Base-by-base conservation (phyloP, 192 early-diverging fungal species). In the Paraglomus brasilianum region DNA sequence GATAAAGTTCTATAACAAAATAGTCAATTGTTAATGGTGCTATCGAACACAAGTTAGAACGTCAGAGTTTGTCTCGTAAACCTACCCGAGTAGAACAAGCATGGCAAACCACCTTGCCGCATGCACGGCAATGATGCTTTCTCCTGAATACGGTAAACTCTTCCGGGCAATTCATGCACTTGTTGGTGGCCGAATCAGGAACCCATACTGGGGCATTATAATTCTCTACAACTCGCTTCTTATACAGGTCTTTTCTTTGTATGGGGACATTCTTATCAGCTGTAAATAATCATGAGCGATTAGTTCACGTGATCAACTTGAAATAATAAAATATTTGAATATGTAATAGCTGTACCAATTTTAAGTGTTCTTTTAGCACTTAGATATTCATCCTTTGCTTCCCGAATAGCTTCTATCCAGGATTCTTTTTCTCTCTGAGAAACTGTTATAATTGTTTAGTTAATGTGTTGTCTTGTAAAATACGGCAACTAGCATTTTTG, bases 31-130 rank as follows among this genome's bases (percentile, higher is more conserved):
- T 66, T 81, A 78, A 75, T 81, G 77, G 73, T 39, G 75, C 71
- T 4, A 59, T 51, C 15, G 69, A 72, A 2, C 65, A 57, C 38
- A 41, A 60, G 6, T 67, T 78, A 2, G 77, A 75, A 72, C 76
- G 78, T 30, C 30, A 30, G 3, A 30, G 1, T 30, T 30, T 30
- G 30, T 30, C 45, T 81, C 56, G 44, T 71, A 13, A 24, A 65
- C 68, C 80, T 80, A 80, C 86, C n/a, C 85, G 80, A 64, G 84
- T 78, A 44, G 87, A 89, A 63, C 87, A 89, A 39, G 76, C 67
- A 68, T 87, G 83, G 75, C 92, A 93, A n/a, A 91, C 89, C 19
- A 93, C 81, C 64, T 87, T 87, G 19, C 92, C 92, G 70, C 92
- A 93, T 1, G 83, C 84, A 22, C 92, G 82, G 72, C 90, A 91